These are phyloP conservation scores for Hydnum rufescens DNA, from an alignment of 768 basidiomycete species.

Conservation along the genomic window DNA sequence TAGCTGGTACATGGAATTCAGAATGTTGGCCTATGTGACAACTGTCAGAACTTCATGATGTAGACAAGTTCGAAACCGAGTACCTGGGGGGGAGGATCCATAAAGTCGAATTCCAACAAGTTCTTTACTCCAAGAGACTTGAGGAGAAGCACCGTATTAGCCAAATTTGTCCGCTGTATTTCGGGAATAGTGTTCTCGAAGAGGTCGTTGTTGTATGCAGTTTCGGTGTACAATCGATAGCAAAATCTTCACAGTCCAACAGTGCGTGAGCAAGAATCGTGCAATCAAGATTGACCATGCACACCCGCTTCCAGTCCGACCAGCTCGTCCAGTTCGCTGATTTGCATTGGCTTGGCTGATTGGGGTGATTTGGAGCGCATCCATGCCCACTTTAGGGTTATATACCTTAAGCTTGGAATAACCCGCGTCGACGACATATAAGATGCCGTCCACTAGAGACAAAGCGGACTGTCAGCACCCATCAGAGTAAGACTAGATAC, in stretches of 20 bases:
- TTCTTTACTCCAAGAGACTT: slow-evolving; percentile 97
- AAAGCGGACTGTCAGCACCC: neutral
- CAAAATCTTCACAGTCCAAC: slow-evolving; percentile 40
- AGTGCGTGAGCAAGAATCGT: neutral
- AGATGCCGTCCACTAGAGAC: slow-evolving; percentile 74
- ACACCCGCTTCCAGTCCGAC: slow-evolving; percentile 87
- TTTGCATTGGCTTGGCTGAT: slow-evolving; percentile 98
- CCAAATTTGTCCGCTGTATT: slow-evolving; percentile 93
- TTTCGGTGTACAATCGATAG: slow-evolving; percentile 93
- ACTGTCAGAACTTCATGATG: slow-evolving; percentile 2
- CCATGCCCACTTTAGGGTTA: slow-evolving; percentile 99
- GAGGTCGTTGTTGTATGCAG: slow-evolving; percentile 89
- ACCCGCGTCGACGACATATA: slow-evolving; percentile 91
- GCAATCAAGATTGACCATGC: slow-evolving; percentile 15
- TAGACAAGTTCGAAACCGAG: neutral
- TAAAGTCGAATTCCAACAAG: slow-evolving; percentile 94
- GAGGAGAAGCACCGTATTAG: slow-evolving; percentile 85
- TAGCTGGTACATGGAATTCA: slow-evolving; percentile 98
- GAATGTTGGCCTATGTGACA: slow-evolving; percentile 69
- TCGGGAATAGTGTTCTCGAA: slow-evolving; percentile 94
- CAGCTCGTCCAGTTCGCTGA: slow-evolving; percentile 89
- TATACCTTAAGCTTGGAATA: slow-evolving; percentile 98
- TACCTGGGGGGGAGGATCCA: slow-evolving; percentile 99
- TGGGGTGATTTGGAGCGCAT: slow-evolving; percentile 94
- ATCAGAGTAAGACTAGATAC: neutral